Conservation (phyloP, 805 yeast species). For the Wickerhamiella nectarea region DNA sequence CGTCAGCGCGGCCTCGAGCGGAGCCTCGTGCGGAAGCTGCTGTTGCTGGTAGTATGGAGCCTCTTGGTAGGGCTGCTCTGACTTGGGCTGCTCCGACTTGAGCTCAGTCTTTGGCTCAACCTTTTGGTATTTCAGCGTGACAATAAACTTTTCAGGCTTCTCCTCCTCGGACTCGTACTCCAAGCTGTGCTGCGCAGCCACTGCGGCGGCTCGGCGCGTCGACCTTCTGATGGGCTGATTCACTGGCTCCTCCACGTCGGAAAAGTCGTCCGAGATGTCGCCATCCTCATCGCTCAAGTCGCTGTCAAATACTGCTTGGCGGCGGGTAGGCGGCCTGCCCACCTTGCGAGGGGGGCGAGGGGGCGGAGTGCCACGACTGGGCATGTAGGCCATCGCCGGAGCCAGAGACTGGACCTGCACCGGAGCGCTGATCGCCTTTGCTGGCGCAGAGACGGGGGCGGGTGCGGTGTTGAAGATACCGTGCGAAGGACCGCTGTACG, state of each 20-base stretch:
- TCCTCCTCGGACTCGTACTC: constrained; percentile 6
- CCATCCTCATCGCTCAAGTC: constrained; percentile 8
- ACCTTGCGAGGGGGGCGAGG: constrained; percentile 7
- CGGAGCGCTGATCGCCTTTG: neutral
- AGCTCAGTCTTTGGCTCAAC: neutral
- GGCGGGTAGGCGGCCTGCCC: constrained; percentile 9
- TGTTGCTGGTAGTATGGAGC: neutral
- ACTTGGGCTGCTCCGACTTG: neutral
- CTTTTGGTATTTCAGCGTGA: neutral
- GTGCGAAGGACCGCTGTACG: constrained; percentile 2
- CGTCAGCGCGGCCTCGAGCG: neutral
- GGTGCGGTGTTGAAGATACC: constrained; percentile 4
- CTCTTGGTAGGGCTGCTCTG: neutral
- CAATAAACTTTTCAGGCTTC: neutral
- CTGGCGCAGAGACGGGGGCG: neutral
- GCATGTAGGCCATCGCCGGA: constrained; percentile 8
- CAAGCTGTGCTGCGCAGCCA: neutral
- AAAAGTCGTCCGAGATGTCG: constrained; percentile 7
- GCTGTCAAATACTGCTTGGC: constrained; percentile 3
- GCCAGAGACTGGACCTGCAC: neutral
- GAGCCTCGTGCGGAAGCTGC: neutral
- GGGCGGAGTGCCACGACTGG: constrained; percentile 7
- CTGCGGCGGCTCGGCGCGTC: constrained; percentile 7
- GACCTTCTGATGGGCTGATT: constrained; percentile 1
- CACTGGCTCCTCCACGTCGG: constrained; percentile 4